Conservation (phyloP, 164 flowering plant genomes). For the Platanus orientalis region DNA sequence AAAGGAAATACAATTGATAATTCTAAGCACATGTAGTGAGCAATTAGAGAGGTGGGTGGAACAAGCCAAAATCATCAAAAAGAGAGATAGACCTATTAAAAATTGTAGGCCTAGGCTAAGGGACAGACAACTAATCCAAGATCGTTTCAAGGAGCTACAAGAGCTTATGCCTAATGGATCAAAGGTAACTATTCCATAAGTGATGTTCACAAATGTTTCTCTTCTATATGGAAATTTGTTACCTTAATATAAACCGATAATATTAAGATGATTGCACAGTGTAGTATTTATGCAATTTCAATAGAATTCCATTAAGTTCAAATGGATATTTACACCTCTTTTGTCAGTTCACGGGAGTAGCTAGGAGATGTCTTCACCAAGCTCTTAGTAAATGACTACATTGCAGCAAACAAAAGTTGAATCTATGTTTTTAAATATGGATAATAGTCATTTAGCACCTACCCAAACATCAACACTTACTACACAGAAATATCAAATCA, state of each 20-base stretch:
- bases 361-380: too few species aligned
- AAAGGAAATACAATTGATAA: constrained; percentile 39
- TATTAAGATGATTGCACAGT: constrained; percentile 39
- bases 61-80: constrained; percentile 40
- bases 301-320: too few species aligned
- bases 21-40: too few species aligned
- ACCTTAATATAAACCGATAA: constrained; percentile 9
- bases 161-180: constrained; percentile 87
- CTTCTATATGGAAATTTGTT: neutral
- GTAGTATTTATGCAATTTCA: constrained; percentile 84
- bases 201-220: too few species aligned
- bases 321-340: too few species aligned
- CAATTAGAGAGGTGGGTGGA: constrained; percentile 39
- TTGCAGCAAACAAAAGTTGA: too few species aligned
- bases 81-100: constrained; percentile 75
- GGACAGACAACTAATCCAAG: constrained; percentile 83
- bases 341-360: too few species aligned
- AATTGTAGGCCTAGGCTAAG: constrained; percentile 72
- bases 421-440: too few species aligned
- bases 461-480: constrained; percentile 55
- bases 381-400: too few species aligned
- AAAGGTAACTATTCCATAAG: neutral
- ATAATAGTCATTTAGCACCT: too few species aligned
- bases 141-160: constrained; percentile 79
- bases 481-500: constrained; percentile 74